Evolutionary conservation across 1,284 basidiomycete genomes (phyloP).

Genomic region (Butyriboletus pseudospeciosus): DNA sequence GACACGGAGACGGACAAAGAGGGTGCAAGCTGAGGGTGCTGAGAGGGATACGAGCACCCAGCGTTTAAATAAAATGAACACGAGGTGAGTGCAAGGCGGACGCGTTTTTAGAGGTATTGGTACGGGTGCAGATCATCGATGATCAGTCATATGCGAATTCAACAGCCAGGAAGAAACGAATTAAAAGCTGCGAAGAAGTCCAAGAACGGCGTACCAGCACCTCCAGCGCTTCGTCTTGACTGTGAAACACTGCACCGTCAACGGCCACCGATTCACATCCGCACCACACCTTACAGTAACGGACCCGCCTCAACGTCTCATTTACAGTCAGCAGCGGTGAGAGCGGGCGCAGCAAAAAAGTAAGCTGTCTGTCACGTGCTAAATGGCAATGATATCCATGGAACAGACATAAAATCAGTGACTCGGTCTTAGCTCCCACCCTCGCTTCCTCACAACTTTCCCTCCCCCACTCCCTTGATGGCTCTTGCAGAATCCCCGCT

Average conservation of each 20-base stretch:
- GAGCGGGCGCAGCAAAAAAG: neutral
- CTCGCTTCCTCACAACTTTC: neutral
- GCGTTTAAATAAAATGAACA: neutral
- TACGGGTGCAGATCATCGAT: too few species aligned
- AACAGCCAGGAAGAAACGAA: too few species aligned
- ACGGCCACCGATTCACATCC: neutral
- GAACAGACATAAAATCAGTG: slow-evolving; percentile 3
- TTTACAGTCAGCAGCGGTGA: neutral
- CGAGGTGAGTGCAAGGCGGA: slow-evolving; percentile 12
- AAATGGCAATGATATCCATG: neutral
- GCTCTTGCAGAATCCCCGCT: slow-evolving; percentile 31
- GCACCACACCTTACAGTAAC: too few species aligned
- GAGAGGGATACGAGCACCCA: neutral
- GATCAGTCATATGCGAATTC: neutral
- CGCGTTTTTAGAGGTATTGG: slow-evolving; percentile 5
- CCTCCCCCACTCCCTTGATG: slow-evolving; percentile 13
- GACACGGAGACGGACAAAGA: neutral
- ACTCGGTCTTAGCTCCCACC: slow-evolving; percentile 1
- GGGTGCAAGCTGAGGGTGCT: neutral
- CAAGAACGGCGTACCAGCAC: too few species aligned
- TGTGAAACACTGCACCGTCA: too few species aligned
- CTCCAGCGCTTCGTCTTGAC: too few species aligned
- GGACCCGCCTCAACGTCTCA: too few species aligned
- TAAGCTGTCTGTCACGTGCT: slow-evolving; percentile 8
- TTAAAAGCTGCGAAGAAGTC: neutral